Percentiles rank a stretch among this genome's conserved stretches.
Conservation (phyloP, 2,329 filamentous ascomycete species). For the Dothideomycetes sp. region DNA sequence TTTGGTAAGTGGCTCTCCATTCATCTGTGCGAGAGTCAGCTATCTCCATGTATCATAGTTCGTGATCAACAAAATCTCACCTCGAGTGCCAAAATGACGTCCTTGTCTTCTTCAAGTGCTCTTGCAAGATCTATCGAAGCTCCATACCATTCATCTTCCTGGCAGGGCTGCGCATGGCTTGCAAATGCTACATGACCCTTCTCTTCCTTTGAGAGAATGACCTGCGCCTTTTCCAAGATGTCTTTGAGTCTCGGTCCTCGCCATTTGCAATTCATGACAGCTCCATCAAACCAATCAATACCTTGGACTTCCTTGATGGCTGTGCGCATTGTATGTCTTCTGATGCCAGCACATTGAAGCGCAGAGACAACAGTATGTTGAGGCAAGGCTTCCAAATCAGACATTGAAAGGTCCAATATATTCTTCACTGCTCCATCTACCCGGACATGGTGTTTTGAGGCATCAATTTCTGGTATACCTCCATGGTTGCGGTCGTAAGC, state of each 20-base stretch:
- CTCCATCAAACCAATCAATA: conserved; percentile 50
- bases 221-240: conserved; percentile 36
- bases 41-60: conserved; percentile 21
- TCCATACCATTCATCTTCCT: conserved; percentile 50
- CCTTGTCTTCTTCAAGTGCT: conserved; percentile 35
- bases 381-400: conserved; percentile 36
- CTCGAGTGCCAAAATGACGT: conserved; percentile 45
- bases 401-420: conserved; percentile 33
- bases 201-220: conserved; percentile 23
- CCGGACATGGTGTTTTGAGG: conserved; percentile 28
- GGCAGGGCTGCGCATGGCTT: conserved; percentile 39
- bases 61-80: conserved; percentile 36
- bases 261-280: conserved; percentile 51
- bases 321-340: conserved; percentile 50
- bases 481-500: conserved; percentile 40
- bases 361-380: conserved; percentile 47
- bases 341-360: conserved; percentile 50
- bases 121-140: conserved; percentile 38
- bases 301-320: conserved; percentile 47
- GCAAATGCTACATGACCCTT: conserved; percentile 45
- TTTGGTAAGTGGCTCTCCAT: conserved; percentile 48
- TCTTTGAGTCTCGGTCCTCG: conserved; percentile 42
- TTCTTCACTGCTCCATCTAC: conserved; percentile 40
- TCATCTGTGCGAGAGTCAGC: conserved; percentile 46
- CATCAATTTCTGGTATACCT: conserved; percentile 15